phyloP scores from a whole-genome alignment of 2,329 filamentous ascomycete genomes.

The Pleoardoris graminearum region DNA sequence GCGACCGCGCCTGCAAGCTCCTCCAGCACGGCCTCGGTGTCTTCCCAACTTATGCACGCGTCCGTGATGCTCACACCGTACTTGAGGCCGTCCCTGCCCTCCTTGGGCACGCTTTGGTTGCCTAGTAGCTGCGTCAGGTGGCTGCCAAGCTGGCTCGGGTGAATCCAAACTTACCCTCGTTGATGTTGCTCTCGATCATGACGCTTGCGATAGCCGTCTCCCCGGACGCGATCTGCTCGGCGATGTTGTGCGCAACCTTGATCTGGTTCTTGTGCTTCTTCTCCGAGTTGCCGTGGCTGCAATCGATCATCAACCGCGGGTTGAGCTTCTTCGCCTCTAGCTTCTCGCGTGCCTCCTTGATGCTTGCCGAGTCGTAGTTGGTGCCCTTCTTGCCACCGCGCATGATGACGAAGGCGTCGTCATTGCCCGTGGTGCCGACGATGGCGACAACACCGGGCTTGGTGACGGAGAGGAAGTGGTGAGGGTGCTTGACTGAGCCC shows the following conservation, averaged over 20 bases:
- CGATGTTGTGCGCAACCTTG: constrained; percentile 80
- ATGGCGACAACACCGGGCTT: constrained; percentile 96
- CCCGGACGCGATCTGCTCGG: constrained; percentile 81
- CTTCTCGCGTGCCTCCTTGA: constrained; percentile 79
- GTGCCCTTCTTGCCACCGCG: constrained; percentile 90
- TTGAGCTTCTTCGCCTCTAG: constrained; percentile 73
- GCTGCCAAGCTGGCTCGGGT: not conserved
- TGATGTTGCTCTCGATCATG: constrained; percentile 98
- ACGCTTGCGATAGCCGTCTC: constrained; percentile 92
- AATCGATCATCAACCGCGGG: constrained; percentile 92
- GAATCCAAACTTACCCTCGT: constrained; percentile 68
- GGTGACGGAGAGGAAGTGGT: constrained; percentile 96
- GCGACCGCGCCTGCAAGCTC: constrained; percentile 78
- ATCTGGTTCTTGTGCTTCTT: constrained; percentile 99
- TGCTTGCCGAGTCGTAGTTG: constrained; percentile 87
- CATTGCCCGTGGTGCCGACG: constrained; percentile 90
- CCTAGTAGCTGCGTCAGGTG: constrained; percentile 52
- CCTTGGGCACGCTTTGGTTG: constrained; percentile 85
- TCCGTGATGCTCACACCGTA: constrained; percentile 97
- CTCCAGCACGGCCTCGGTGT: constrained; percentile 79
- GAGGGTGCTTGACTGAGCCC: constrained; percentile 85
- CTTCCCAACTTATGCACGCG: constrained; percentile 93
- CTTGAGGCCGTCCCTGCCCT: constrained; percentile 82
- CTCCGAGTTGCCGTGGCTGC: constrained; percentile 92
- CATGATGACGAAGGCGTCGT: constrained; percentile 96